Evolutionary conservation across 1,284 basidiomycete genomes (phyloP).

Genomic region (Sutorius eximius): DNA sequence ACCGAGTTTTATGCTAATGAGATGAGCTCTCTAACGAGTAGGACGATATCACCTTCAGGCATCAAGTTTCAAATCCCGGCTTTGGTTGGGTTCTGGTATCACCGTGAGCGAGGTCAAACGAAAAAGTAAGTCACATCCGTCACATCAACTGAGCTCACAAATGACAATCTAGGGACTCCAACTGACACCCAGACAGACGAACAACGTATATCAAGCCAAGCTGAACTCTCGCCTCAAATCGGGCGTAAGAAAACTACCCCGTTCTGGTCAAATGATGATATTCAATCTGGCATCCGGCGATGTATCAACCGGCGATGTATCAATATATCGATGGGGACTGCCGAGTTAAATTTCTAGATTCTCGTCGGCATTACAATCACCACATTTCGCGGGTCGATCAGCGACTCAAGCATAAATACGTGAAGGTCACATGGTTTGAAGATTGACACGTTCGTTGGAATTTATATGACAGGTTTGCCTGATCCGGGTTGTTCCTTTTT

Average conservation of each 20-base stretch:
- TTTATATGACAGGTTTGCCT: not conserved
- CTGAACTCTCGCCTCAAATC: not conserved
- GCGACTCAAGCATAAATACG: no score
- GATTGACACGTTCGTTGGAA: constrained; percentile 10
- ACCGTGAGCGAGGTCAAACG: not conserved
- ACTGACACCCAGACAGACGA: not conserved
- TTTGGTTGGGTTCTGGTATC: not conserved
- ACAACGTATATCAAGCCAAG: not conserved
- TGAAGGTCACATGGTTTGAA: not conserved
- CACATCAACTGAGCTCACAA: not conserved
- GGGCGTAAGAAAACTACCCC: not conserved
- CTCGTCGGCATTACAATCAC: not conserved
- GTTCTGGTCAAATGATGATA: no score
- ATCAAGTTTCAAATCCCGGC: not conserved
- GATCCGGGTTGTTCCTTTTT: not conserved
- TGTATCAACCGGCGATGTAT: no score
- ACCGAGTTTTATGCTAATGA: not conserved
- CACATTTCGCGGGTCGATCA: not conserved
- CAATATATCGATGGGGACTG: not conserved
- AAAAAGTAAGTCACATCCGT: not conserved
- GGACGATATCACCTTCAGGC: not conserved
- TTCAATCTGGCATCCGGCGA: no score
- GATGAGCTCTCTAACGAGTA: not conserved
- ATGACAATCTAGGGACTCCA: not conserved
- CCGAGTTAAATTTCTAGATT: not conserved